Conservation (phyloP, 2,329 filamentous ascomycete species). For the Scopulariopsis brevicaulis region DNA sequence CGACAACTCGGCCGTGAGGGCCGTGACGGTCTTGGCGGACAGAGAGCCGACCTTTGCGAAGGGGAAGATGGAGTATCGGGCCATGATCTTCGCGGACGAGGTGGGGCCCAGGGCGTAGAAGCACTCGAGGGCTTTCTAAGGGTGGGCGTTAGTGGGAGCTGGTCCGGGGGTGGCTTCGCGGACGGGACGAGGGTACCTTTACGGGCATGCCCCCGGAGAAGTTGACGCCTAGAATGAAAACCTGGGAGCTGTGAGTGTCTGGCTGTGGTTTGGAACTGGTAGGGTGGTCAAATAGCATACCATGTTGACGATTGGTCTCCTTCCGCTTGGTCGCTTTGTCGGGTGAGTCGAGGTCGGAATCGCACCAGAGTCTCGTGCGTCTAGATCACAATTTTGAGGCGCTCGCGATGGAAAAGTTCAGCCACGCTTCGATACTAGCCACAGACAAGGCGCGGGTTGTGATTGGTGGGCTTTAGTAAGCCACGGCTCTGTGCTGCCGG, state of each 20-base stretch:
- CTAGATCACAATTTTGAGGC: neutral
- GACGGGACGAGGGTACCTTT: slow-evolving; percentile 43
- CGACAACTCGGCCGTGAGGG: slow-evolving; percentile 74
- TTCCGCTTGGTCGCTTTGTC: neutral
- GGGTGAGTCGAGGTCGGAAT: neutral
- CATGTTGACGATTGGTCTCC: slow-evolving; percentile 6
- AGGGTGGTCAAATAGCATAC: slow-evolving; percentile 1
- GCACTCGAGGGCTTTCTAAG: slow-evolving; percentile 60
- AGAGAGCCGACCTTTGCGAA: slow-evolving; percentile 68
- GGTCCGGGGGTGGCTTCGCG: neutral
- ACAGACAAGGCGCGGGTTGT: neutral
- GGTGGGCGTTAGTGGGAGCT: neutral
- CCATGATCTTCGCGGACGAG: slow-evolving; percentile 64
- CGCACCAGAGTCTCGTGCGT: neutral
- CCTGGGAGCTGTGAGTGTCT: slow-evolving; percentile 30
- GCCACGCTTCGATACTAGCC: neutral
- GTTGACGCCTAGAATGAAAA: slow-evolving; percentile 77
- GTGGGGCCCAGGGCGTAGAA: slow-evolving; percentile 79
- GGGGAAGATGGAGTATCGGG: slow-evolving; percentile 80
- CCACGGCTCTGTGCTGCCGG: neutral
- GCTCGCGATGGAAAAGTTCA: neutral
- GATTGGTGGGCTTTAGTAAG: neutral
- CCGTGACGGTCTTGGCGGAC: slow-evolving; percentile 63
- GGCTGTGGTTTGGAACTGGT: neutral
- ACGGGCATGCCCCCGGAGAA: slow-evolving; percentile 78